Conservation (phyloP, 2,329 filamentous ascomycete genomes). For the Fusarium hostae region DNA sequence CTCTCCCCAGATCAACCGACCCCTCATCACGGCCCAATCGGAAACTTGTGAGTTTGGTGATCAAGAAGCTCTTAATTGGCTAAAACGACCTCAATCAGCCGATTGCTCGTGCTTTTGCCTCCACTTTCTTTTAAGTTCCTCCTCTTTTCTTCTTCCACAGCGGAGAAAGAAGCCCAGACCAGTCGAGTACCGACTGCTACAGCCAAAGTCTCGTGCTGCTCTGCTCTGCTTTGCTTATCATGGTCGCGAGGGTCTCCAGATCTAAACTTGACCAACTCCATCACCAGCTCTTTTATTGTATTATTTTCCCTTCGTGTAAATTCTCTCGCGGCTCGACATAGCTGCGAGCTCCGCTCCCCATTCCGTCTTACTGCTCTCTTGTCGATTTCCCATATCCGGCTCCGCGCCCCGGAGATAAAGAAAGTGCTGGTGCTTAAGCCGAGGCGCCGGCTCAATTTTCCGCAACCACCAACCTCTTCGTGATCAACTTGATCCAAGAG, state of each 20-base stretch:
- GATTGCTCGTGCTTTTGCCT: slow-evolving; percentile 41
- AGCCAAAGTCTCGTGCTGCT: slow-evolving; percentile 35
- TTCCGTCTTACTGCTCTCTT: slow-evolving; percentile 8
- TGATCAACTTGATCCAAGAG: slow-evolving; percentile 30
- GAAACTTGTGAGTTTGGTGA: slow-evolving; percentile 38
- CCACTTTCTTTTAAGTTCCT: slow-evolving; percentile 27
- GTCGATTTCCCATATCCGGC: slow-evolving; percentile 23
- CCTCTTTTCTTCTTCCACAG: slow-evolving; percentile 30
- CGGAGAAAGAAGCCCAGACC: slow-evolving; percentile 24
- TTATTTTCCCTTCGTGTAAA: slow-evolving; percentile 2
- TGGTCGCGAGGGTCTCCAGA: slow-evolving; percentile 42
- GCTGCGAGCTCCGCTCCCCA: slow-evolving; percentile 37
- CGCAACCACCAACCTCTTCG: slow-evolving; percentile 35
- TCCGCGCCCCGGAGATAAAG: slow-evolving; percentile 36
- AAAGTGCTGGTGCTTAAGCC: slow-evolving; percentile 37
- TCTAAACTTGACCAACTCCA: slow-evolving; percentile 18
- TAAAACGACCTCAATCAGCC: slow-evolving; percentile 38
- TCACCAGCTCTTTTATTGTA: slow-evolving; percentile 15
- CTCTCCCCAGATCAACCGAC: slow-evolving; percentile 35
- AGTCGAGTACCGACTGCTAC: not conserved
- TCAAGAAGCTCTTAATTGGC: slow-evolving; percentile 40
- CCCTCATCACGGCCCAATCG: slow-evolving; percentile 51
- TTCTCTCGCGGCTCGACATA: slow-evolving; percentile 44
- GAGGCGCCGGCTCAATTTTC: slow-evolving; percentile 42
- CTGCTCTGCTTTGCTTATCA: slow-evolving; percentile 40